Percentiles rank a stretch among this genome's conserved stretches.
Evolutionary conservation across 208 protist species (phyloP).

Genomic region (Leishmania gerbilli): DNA sequence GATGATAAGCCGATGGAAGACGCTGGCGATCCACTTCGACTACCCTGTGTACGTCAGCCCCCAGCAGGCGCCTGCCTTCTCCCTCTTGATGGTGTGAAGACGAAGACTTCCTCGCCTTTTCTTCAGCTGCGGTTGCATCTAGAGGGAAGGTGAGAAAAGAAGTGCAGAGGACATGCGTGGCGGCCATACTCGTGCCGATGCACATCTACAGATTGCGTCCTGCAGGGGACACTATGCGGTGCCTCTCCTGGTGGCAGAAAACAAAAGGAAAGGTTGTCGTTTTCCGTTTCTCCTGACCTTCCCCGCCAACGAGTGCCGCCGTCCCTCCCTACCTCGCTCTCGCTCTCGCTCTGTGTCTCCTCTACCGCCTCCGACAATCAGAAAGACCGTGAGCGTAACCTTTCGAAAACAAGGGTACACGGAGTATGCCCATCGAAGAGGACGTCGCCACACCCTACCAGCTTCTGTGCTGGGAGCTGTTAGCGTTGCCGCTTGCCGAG

Average conservation of each 20-base stretch:
- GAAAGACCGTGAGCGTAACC: neutral
- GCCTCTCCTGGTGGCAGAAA: neutral
- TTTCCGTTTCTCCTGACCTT: neutral
- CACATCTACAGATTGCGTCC: neutral
- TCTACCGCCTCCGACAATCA: conserved; percentile 1
- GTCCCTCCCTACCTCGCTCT: neutral
- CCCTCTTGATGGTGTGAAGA: neutral
- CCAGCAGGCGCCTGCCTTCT: neutral
- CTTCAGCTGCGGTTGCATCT: neutral
- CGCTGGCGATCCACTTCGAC: neutral
- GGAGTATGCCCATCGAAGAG: neutral
- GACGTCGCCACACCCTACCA: conserved; percentile 5
- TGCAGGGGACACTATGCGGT: neutral
- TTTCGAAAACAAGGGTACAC: neutral
- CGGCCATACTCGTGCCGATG: neutral
- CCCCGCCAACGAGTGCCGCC: neutral
- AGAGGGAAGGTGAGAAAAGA: neutral
- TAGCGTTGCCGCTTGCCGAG: conserved; percentile 9
- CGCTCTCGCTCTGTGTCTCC: neutral
- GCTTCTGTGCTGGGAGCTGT: conserved; percentile 3
- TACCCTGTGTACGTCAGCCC: neutral
- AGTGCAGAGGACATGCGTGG: neutral
- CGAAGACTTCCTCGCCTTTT: neutral
- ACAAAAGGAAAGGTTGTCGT: neutral
- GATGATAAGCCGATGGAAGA: neutral